Evolutionary conservation across 2,329 filamentous ascomycete genomes (phyloP), one percentile per base, ranked within the genome.

Genomic region (Venturia aucupariae): DNA sequence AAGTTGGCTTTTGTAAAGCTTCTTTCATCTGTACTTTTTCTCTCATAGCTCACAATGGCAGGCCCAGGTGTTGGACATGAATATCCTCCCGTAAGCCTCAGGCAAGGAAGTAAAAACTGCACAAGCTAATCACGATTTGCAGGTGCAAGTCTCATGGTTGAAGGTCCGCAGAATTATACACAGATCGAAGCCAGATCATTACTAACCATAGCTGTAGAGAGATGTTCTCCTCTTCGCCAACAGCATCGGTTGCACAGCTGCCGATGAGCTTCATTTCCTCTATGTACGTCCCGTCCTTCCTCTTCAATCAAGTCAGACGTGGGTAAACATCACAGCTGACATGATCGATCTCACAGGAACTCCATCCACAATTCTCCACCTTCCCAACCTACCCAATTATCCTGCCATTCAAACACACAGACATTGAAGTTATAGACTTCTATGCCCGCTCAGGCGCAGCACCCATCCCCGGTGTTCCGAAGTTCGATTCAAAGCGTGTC

Each of bases 321-420:
- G 2, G 19, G 11, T 19, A 27, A 10, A 30, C 13, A 38, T 17
- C 17, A 46, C 68, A 93, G 90, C 51, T 57, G n/a, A 57, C 51
- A 8, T 57, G 7, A 4, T 22, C 30, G 7, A 4, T 22, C 30
- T n/a, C 35, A 4, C 27, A 57, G 51, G 92, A 97, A 78, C 84
- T 95, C 62, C 88, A 96, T 74, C 90, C 92, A 57, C 83, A 89
- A 65, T 97, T 97, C 75, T 78, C 88, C 67, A 89, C 90, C 70
- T 97, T 97, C 76, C 92, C 92, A 22, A 96, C 92, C 54, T 96
- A 95, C 75, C 85, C 90, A 24, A 82, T 93, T 68, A 85, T 94
- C 71, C 85, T 96, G 54, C 86, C 89, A 48, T 95, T 95, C 84
- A 95, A 95, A 77, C 84, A 86, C 70, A 85, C 83, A 66, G 81